Percentiles rank a stretch among this genome's conserved stretches.
Conservation (phyloP, 2,329 filamentous ascomycete genomes). For the Aureobasidium leucospermi region DNA sequence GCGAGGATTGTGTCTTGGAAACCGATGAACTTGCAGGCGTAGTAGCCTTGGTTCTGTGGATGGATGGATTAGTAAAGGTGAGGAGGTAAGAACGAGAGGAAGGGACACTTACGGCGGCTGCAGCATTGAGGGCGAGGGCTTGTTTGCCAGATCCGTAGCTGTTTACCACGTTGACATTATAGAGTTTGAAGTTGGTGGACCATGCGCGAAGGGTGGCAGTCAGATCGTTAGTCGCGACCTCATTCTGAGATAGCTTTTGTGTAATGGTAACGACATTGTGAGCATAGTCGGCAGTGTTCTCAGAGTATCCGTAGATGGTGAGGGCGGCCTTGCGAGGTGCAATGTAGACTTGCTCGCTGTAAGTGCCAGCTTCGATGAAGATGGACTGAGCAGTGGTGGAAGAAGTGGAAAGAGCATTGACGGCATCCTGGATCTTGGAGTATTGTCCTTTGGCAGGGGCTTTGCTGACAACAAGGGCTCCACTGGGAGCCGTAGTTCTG, state of each 20-base stretch:
- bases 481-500: conserved; percentile 41
- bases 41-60: conserved; percentile 48
- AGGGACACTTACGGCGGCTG: conserved; percentile 29
- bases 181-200: conserved; percentile 49
- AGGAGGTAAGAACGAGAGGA: background rate
- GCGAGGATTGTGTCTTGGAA: conserved; percentile 50
- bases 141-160: conserved; percentile 42
- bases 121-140: conserved; percentile 48
- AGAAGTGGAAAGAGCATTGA: conserved; percentile 50
- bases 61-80: background rate
- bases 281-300: conserved; percentile 44
- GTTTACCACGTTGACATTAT: conserved; percentile 56
- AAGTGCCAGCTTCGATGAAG: conserved; percentile 56
- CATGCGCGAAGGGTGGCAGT: conserved; percentile 45
- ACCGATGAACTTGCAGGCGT: conserved; percentile 48
- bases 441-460: conserved; percentile 29
- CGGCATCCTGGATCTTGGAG: conserved; percentile 48
- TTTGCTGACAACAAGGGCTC: conserved; percentile 43
- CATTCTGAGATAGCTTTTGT: conserved; percentile 39
- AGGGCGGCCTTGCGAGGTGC: conserved; percentile 41
- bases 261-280: conserved; percentile 53
- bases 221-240: conserved; percentile 45
- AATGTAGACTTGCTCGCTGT: conserved; percentile 54
- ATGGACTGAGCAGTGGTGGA: conserved; percentile 48
- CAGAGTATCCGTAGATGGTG: conserved; percentile 53